Evolutionary conservation across 2,329 filamentous ascomycete species (phyloP), one percentile per base, ranked within the genome.

Genomic region (Colletotrichum sidae): DNA sequence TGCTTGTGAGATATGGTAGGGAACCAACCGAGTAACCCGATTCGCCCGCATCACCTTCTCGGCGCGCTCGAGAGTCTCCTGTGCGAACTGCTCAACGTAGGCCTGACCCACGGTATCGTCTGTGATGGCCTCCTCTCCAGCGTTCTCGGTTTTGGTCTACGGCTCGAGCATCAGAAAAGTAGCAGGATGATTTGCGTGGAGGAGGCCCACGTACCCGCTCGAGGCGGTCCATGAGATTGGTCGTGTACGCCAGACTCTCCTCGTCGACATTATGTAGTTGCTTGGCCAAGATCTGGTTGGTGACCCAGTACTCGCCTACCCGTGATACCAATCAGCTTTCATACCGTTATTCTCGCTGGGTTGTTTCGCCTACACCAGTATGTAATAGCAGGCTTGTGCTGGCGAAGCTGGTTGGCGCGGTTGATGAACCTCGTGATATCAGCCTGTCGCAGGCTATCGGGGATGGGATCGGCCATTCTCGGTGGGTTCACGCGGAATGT

Each of bases 11-110:
- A 11, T 8, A 3, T 4, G 11, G 2, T 3, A 13, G 11, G 15
- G 2, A 0, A 7, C 10, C 0, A 5, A 68, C 77, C 52, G 79
- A 93, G 93, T 94, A 67, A 93, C 94, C 74, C 91, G 94, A 79
- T 96, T 91, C 53, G 92, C 91, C 64, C 89, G 87, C 73, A 98
- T 88, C 0, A 93, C 90, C 60, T 91, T 88, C 73, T 97, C 93
- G 4, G 92, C 95, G 68, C 93, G 88, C 52, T 90, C 87, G 69
- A 99, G 94, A 0, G 94, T 94, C 73, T 97, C 92, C 69, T 95
- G 84, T 0, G 91, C 95, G 77, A 99, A 99, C 75, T 97, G 92
- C 78, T 98, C 94, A 52, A 98, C 90, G 72, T 97, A 97, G 58
- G 93, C 94, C 78, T 94, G 93, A 1, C 93, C 95, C 4, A 92